phyloP scores from a whole-genome alignment of 2,329 filamentous ascomycete genomes.

The Magnaporthiopsis rhizophila region DNA sequence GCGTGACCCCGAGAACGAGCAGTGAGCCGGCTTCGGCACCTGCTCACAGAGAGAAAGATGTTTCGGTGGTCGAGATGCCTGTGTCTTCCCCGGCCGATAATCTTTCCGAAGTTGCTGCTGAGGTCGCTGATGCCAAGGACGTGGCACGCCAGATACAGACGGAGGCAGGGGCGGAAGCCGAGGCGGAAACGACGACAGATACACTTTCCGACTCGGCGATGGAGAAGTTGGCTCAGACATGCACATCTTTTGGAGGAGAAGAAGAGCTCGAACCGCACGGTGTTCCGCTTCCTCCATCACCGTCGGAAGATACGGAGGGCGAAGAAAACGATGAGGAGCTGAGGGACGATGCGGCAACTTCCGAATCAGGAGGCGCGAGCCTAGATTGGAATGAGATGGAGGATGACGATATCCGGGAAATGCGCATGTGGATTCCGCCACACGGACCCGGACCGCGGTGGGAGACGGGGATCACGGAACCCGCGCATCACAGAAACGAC shows the following conservation, averaged over 20 bases:
- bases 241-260: background rate
- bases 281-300: background rate
- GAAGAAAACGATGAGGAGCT: background rate
- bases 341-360: background rate
- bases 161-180: too few species aligned
- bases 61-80: background rate
- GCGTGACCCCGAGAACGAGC: conserved; percentile 5
- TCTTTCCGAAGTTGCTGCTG: background rate
- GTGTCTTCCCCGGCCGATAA: background rate
- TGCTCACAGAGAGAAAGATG: background rate
- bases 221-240: background rate
- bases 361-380: background rate
- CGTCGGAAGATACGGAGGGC: background rate
- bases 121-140: background rate
- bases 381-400: background rate
- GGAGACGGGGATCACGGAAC: conserved; percentile 15
- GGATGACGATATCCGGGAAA: background rate
- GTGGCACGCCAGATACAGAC: background rate
- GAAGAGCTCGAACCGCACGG: background rate
- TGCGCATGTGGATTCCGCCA: background rate
- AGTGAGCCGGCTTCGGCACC: background rate
- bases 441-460: background rate
- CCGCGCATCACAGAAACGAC: conserved; percentile 10
- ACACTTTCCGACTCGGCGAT: background rate
- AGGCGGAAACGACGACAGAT: background rate